Evolutionary conservation across 495 filamentous ascomycete species (phyloP).

Genomic region (Gamarada debralockiae): DNA sequence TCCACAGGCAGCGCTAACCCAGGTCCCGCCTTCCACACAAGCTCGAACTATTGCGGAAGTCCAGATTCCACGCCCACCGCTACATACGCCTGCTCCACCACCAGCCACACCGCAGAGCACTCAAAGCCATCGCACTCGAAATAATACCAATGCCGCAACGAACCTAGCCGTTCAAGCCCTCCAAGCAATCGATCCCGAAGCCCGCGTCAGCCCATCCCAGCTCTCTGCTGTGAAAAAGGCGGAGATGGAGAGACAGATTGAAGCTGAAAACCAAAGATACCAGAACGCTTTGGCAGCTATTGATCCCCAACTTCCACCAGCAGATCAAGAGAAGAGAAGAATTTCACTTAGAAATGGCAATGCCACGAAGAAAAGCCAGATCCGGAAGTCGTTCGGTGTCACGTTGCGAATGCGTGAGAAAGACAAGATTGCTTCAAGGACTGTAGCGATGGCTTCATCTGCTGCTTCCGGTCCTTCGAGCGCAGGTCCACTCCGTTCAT

Average conservation of each 20-base stretch:
- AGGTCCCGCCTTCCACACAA: neutral
- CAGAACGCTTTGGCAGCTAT: neutral
- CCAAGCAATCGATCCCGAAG: neutral
- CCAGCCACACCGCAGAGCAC: neutral
- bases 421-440: slow-evolving; percentile 13
- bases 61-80: slow-evolving; percentile 8
- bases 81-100: slow-evolving; percentile 1
- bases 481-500: too few relatives aligned
- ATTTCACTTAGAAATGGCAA: slow-evolving; percentile 17
- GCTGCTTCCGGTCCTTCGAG: neutral
- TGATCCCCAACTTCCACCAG: neutral
- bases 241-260: slow-evolving; percentile 15
- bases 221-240: slow-evolving; percentile 13
- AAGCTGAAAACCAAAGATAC: slow-evolving; percentile 6
- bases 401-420: slow-evolving; percentile 18
- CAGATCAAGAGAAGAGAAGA: neutral
- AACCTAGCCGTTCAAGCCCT: too few relatives aligned
- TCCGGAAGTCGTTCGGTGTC: slow-evolving; percentile 20
- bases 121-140: too few relatives aligned
- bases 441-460: neutral
- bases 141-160: too few relatives aligned
- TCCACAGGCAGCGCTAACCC: neutral
- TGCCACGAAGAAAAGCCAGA: slow-evolving; percentile 19
- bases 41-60: neutral
- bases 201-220: slow-evolving; percentile 4